A percentile compares a stretch with the other conserved stretches of the same genome.
Conservation (phyloP, 2,329 filamentous ascomycete species). For the Ascosphaera pollenicola region DNA sequence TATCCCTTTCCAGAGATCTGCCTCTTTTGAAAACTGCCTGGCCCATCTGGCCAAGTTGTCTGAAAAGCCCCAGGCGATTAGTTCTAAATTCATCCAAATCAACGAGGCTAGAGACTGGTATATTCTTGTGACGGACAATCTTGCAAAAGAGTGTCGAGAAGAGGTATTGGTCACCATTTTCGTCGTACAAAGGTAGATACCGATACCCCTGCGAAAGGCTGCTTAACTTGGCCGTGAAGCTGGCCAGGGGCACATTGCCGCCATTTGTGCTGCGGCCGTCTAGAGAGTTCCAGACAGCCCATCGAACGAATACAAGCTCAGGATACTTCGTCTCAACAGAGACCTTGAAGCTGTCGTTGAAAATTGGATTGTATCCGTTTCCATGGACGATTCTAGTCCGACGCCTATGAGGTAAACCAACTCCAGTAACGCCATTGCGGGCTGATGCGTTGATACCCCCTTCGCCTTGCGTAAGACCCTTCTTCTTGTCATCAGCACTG, state of each 20-base stretch:
- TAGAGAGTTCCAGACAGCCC: conserved; percentile 70
- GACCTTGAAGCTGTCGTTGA: conserved; percentile 59
- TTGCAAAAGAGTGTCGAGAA: conserved; percentile 90
- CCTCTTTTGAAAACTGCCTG: conserved; percentile 23
- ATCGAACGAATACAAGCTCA: conserved; percentile 79
- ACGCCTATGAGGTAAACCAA: conserved; percentile 50
- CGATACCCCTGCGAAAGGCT: conserved; percentile 83
- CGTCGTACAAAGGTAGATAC: conserved; percentile 72
- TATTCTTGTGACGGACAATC: conserved; percentile 41
- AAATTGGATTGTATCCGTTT: conserved; percentile 87
- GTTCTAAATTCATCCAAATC: conserved; percentile 18
- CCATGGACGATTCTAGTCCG: conserved; percentile 61
- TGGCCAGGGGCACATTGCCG: conserved; percentile 46
- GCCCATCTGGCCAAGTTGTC: conserved; percentile 13
- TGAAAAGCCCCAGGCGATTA: conserved; percentile 20
- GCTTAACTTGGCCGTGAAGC: conserved; percentile 78
- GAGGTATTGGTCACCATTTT: conserved; percentile 74
- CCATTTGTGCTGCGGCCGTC: conserved; percentile 51
- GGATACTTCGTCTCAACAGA: conserved; percentile 83
- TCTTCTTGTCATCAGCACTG: conserved; percentile 76
- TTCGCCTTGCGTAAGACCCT: conserved; percentile 43
- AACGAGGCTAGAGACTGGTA: conserved; percentile 17
- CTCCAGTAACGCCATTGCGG: conserved; percentile 41
- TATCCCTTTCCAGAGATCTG: conserved; percentile 18
- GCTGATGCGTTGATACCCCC: conserved; percentile 43